Evolutionary conservation across 345 rosid genomes (phyloP), one percentile per base, ranked within the genome.

Genomic region (Sapria himalayana): DNA sequence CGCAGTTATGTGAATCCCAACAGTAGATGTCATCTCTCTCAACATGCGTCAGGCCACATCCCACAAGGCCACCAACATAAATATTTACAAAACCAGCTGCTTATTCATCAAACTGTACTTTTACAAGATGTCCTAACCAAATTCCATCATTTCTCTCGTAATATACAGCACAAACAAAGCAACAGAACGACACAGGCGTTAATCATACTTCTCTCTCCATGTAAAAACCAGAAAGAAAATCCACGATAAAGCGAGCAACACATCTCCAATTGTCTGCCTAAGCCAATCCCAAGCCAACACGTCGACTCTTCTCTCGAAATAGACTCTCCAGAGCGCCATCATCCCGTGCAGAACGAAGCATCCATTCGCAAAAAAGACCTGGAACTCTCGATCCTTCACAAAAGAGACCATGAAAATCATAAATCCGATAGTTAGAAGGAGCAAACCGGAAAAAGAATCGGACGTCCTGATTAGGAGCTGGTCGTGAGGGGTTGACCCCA

Each of bases 191-290:
- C n/a, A n/a, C n/a, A n/a, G n/a, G n/a, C n/a, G n/a, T n/a, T 62
- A 82, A 67, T 84, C 95, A 51, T 89, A 84, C 71, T 73, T 84
- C 57, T 84, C 99, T 43, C 86, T 74, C 93, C 99, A 77, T 20
- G 86, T 68, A 56, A 61, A 82, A 37, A 77, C 89, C 37, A 84
- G 74, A 36, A 74, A 81, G 57, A 79, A 70, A 31, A 77, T 57
- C 95, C 95, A 79, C 11, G 95, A 91, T 11, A 71, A 56, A 15
- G 75, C 86, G 42, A 91, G 52, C 14, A 68, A 64, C 19, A 79
- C 52, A 49, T 77, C 85, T 1, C 93, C 93, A 43, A 70, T 67
- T 9, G 71, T 81, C 59, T 69, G 80, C 46, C 70, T 79, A 1
- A 64, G 55, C 60, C 74, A 79, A 25, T 77, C 93, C 47, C 39